Percentiles rank a stretch among this genome's conserved stretches.
phyloP scores from a whole-genome alignment of 148 eudicot species.

The Talinum fruticosum region DNA sequence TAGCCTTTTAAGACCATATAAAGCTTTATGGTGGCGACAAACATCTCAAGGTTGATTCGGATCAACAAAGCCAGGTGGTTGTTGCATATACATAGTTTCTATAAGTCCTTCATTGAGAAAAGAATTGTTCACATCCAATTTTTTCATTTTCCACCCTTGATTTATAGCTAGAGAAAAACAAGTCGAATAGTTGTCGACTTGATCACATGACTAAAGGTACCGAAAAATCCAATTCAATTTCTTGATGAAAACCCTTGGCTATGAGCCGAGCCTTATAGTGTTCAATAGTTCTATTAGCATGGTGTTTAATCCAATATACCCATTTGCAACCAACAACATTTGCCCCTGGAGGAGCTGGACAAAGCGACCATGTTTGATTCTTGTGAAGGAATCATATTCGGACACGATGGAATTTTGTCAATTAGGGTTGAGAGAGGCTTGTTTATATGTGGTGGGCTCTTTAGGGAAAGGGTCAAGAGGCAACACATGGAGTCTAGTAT shows the following conservation, averaged over 20 bases:
- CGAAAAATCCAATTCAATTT: background rate
- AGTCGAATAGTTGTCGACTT: no score
- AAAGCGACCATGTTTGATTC: slow-evolving; percentile 4
- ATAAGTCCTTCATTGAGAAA: no score
- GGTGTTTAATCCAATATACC: background rate
- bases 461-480: background rate
- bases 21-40: no score
- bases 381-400: background rate
- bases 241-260: background rate
- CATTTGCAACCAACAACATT: slow-evolving; percentile 4
- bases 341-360: background rate
- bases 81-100: no score
- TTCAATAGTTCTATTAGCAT: slow-evolving; percentile 4
- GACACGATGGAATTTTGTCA: background rate
- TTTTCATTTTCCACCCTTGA: no score
- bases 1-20: no score
- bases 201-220: no score
- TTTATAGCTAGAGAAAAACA: no score
- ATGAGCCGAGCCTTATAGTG: background rate
- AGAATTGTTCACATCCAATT: no score
- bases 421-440: background rate
- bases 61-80: no score
- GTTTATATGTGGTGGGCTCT: background rate
- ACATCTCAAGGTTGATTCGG: no score
- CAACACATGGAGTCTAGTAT: background rate